Conservation (phyloP, 768 basidiomycete species). For the Lepiota venenata region DNA sequence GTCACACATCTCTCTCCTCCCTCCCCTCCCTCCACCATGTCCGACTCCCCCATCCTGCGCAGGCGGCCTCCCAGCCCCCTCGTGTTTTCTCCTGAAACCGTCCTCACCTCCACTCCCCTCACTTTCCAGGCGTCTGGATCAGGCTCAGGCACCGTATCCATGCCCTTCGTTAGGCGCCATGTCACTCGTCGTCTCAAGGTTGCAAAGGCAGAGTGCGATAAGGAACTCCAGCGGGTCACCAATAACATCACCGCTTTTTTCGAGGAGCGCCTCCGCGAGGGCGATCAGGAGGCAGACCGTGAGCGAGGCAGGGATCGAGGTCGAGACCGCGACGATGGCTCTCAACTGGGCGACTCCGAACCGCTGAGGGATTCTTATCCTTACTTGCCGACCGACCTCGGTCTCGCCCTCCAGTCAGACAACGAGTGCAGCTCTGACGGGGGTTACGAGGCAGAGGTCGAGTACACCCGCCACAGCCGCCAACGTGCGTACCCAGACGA, state of each 20-base stretch:
- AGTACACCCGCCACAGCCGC: conserved; percentile 62
- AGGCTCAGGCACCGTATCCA: conserved; percentile 75
- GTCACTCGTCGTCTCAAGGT: conserved; percentile 90
- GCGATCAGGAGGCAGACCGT: conserved; percentile 67
- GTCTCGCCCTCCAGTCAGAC: conserved; percentile 57
- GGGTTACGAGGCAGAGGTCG: conserved; percentile 77
- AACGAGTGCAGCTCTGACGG: conserved; percentile 72
- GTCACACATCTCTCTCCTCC: conserved; percentile 16
- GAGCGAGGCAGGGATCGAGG: conserved; percentile 51
- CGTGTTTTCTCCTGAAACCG: conserved; percentile 69
- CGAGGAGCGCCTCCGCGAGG: conserved; percentile 83
- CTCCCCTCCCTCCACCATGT: conserved; percentile 32
- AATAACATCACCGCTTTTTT: conserved; percentile 94
- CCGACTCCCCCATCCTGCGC: conserved; percentile 46
- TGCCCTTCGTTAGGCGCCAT: conserved; percentile 91
- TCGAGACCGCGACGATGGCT: conserved; percentile 53
- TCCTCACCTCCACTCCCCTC: conserved; percentile 49
- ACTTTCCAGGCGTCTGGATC: conserved; percentile 44
- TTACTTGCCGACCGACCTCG: conserved; percentile 54
- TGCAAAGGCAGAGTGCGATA: conserved; percentile 96
- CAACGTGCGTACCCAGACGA: conserved; percentile 69
- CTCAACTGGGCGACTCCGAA: conserved; percentile 52
- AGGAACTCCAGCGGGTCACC: conserved; percentile 91
- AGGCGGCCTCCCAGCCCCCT: conserved; percentile 77
- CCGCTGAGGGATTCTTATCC: conserved; percentile 58